Evolutionary conservation across 768 basidiomycete genomes (phyloP).

Genomic region (Phaffia australis): DNA sequence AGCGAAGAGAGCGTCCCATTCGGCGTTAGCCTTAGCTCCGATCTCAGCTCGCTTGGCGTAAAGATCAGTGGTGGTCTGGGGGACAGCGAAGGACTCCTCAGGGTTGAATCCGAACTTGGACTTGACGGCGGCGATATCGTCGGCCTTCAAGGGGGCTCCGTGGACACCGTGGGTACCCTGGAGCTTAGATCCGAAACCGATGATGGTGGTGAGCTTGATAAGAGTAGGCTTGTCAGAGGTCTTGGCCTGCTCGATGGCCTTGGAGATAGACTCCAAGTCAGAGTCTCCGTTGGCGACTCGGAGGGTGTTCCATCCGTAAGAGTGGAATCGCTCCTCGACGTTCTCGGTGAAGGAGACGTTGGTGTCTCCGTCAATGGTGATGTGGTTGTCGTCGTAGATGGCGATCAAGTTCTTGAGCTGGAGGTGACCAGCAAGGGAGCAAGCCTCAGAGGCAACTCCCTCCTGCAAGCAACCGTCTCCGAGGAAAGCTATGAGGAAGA

Average conservation of each 20-base stretch:
- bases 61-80: slow-evolving; percentile 55
- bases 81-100: slow-evolving; percentile 65
- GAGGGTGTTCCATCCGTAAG: slow-evolving; percentile 92
- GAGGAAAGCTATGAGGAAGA: slow-evolving; percentile 53
- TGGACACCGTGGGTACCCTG: slow-evolving; percentile 92
- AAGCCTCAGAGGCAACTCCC: slow-evolving; percentile 85
- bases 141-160: slow-evolving; percentile 82
- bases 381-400: slow-evolving; percentile 93
- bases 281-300: slow-evolving; percentile 67
- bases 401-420: slow-evolving; percentile 87
- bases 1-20: slow-evolving; percentile 60
- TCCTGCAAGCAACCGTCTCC: slow-evolving; percentile 98
- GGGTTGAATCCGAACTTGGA: slow-evolving; percentile 70
- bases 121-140: slow-evolving; percentile 77
- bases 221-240: slow-evolving; percentile 73
- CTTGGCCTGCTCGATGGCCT: slow-evolving; percentile 67
- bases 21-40: slow-evolving; percentile 59
- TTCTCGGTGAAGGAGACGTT: slow-evolving; percentile 88
- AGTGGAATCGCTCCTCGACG: slow-evolving; percentile 70
- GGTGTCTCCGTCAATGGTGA: slow-evolving; percentile 93
- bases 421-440: slow-evolving; percentile 84
- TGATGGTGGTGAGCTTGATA: slow-evolving; percentile 75
- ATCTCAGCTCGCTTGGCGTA: slow-evolving; percentile 59
- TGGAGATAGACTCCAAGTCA: slow-evolving; percentile 64
- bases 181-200: slow-evolving; percentile 84